Percentiles rank a stretch among this genome's conserved stretches.
Conservation (phyloP, 1,139 yeast genomes). For the Protomyces macrosporus region DNA sequence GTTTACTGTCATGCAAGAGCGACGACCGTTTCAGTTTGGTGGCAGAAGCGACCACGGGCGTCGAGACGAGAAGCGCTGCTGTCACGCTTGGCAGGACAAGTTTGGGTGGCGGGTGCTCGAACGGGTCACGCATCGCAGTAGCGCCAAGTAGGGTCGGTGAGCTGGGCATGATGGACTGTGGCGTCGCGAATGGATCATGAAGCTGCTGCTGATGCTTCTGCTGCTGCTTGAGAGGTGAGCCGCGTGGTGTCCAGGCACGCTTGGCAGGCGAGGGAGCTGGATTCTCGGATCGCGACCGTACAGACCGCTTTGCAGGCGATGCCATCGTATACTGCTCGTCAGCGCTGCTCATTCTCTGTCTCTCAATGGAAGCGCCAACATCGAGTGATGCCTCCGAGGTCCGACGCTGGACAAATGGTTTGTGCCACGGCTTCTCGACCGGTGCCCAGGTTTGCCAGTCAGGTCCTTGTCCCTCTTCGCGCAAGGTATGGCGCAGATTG, state of each 20-base stretch:
- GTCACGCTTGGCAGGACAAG: not conserved
- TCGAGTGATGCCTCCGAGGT: not conserved
- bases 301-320: not conserved
- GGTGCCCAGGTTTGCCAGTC: not conserved
- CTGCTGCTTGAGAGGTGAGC: not conserved
- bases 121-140: not conserved
- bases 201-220: too few species aligned
- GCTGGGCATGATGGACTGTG: not conserved
- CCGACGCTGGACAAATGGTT: not conserved
- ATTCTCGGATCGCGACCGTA: not conserved
- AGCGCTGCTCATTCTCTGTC: not conserved
- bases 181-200: not conserved
- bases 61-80: not conserved
- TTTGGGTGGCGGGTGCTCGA: not conserved
- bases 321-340: not conserved
- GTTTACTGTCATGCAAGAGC: not conserved
- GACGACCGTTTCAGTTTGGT: not conserved
- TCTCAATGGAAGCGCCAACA: not conserved
- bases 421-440: not conserved
- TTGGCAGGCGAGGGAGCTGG: not conserved
- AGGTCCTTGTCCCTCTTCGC: not conserved
- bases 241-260: not conserved
- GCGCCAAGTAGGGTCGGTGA: too few species aligned
- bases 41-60: not conserved
- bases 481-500: conserved; percentile 1